Conservation (phyloP, 2,329 filamentous ascomycete genomes). For the Ceratocystiopsis brevicomis region DNA sequence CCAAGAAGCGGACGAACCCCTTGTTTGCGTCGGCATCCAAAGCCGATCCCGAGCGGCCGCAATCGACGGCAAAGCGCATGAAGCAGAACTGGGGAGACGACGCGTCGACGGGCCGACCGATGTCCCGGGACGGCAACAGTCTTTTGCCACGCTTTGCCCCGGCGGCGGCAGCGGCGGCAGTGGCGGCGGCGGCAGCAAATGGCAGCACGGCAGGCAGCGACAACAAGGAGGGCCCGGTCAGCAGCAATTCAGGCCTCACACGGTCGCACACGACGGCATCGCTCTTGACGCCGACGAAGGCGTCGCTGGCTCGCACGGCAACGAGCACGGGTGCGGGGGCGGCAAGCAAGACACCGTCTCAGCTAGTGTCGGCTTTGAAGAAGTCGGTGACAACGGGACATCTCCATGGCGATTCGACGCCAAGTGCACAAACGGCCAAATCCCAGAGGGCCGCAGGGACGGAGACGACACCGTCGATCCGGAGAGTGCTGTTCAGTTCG, state of each 20-base stretch:
- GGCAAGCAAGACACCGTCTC: conserved; percentile 26
- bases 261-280: conserved; percentile 32
- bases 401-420: conserved; percentile 9
- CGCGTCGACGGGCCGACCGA: conserved; percentile 43
- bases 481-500: too few species aligned
- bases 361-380: conserved; percentile 20
- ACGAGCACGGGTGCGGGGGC: conserved; percentile 33
- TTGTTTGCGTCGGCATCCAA: conserved; percentile 5
- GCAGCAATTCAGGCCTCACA: conserved; percentile 14
- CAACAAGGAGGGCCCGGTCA: neutral
- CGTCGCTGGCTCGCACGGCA: conserved; percentile 44
- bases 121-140: conserved; percentile 26
- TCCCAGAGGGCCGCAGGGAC: too few species aligned
- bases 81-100: conserved; percentile 52
- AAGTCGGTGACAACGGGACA: conserved; percentile 35
- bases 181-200: too few species aligned
- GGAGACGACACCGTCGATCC: too few species aligned
- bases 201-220: too few species aligned
- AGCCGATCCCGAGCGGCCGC: conserved; percentile 12
- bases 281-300: conserved; percentile 61
- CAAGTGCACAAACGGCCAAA: too few species aligned
- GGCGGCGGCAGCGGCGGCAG: conserved; percentile 6
- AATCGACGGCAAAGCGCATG: conserved; percentile 46
- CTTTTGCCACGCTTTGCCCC: conserved; percentile 21
- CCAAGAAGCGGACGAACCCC: conserved; percentile 12